These are phyloP conservation scores for Erodium moschatum DNA, from an alignment of 441 rosid genomes.

Conservation along the genomic window DNA sequence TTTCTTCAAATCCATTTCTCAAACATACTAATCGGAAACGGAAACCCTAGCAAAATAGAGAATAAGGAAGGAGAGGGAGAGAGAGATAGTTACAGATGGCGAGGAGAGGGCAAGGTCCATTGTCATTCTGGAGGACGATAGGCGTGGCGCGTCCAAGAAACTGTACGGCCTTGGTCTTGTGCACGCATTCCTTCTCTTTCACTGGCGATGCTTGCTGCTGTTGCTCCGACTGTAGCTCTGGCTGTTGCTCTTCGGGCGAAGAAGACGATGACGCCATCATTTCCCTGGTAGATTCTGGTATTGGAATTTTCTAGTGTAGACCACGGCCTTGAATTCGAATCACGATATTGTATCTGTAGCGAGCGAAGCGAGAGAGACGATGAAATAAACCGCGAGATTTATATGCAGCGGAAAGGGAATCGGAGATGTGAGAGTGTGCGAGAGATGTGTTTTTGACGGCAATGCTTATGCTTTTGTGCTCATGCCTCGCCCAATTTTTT, in stretches of 20 bases:
- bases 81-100: conserved; percentile 59
- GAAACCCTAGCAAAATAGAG: conserved; percentile 21
- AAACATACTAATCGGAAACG: background rate
- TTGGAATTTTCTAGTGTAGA: background rate
- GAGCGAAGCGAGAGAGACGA: background rate
- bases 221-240: conserved; percentile 26
- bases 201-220: conserved; percentile 15
- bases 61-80: conserved; percentile 10
- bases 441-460: conserved; percentile 9
- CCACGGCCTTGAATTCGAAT: conserved; percentile 1
- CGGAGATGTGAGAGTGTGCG: background rate
- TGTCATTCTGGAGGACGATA: conserved; percentile 88
- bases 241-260: conserved; percentile 28
- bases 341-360: background rate
- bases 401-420: conserved; percentile 1
- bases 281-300: background rate
- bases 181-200: conserved; percentile 38
- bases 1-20: background rate
- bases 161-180: conserved; percentile 74
- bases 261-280: conserved; percentile 24
- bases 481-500: background rate
- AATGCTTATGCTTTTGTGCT: conserved; percentile 7
- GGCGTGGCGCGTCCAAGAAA: conserved; percentile 82
- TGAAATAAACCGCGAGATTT: background rate
- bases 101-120: conserved; percentile 95